phyloP scores from a whole-genome alignment of 495 filamentous ascomycete genomes.

The Penicillium atrosanguineum region DNA sequence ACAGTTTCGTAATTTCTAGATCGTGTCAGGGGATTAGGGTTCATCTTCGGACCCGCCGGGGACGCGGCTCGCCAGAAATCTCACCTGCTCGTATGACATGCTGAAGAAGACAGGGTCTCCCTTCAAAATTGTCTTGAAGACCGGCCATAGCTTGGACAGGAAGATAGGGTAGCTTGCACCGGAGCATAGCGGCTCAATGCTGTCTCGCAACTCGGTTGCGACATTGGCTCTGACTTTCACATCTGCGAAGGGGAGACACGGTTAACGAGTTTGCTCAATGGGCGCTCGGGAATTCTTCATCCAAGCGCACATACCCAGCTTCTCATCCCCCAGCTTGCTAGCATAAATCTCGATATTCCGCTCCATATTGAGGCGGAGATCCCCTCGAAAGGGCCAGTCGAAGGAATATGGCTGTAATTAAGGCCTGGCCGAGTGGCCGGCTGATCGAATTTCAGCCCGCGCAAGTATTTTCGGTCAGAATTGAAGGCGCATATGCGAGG shows the following conservation, averaged over 20 bases:
- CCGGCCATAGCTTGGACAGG: slow-evolving; percentile 79
- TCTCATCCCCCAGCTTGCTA: slow-evolving; percentile 57
- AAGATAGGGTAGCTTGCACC: slow-evolving; percentile 69
- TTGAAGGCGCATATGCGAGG: slow-evolving; percentile 47
- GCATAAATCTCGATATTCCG: slow-evolving; percentile 59
- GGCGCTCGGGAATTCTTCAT: neutral
- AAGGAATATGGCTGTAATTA: slow-evolving; percentile 19
- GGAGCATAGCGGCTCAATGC: slow-evolving; percentile 69
- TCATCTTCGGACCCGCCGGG: neutral
- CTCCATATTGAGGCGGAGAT: slow-evolving; percentile 39
- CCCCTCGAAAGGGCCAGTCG: slow-evolving; percentile 29
- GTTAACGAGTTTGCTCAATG: neutral
- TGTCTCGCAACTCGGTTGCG: slow-evolving; percentile 79
- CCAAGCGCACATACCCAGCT: slow-evolving; percentile 49
- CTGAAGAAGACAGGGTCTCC: slow-evolving; percentile 90
- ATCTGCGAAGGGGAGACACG: slow-evolving; percentile 49
- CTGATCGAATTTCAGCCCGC: slow-evolving; percentile 31
- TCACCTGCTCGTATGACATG: slow-evolving; percentile 78
- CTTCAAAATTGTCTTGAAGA: slow-evolving; percentile 82
- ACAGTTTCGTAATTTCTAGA: slow-evolving; percentile 83
- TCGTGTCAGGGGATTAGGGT: slow-evolving; percentile 3
- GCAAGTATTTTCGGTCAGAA: slow-evolving; percentile 23
- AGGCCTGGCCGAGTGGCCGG: slow-evolving; percentile 47
- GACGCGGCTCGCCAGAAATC: slow-evolving; percentile 11
- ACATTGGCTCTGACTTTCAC: slow-evolving; percentile 71